Percentiles rank a stretch among this genome's conserved stretches.
Conservation (phyloP, 805 yeast genomes). For the Schwanniomyces occidentalis region DNA sequence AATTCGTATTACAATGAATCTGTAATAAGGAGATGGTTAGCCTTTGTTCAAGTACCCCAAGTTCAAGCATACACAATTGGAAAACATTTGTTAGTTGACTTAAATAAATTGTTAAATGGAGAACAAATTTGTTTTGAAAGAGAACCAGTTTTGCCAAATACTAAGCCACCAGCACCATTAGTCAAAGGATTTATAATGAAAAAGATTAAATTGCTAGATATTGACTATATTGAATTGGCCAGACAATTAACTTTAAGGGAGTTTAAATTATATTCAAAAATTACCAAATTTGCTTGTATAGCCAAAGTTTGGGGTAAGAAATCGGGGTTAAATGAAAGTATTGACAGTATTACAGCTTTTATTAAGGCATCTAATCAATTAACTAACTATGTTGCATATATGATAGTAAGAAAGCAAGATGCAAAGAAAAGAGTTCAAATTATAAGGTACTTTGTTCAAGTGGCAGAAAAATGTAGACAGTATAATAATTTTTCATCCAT, state of each 20-base stretch:
- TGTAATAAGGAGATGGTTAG: constrained; percentile 34
- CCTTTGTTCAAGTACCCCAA: constrained; percentile 23
- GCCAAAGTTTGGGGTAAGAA: constrained; percentile 75
- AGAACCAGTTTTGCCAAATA: constrained; percentile 25
- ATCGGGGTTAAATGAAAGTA: constrained; percentile 51
- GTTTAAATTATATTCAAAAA: constrained; percentile 63
- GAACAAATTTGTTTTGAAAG: constrained; percentile 28
- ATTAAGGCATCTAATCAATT: constrained; percentile 75
- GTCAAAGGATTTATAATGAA: constrained; percentile 34
- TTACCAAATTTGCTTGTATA: constrained; percentile 71
- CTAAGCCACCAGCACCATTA: constrained; percentile 44
- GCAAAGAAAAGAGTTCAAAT: constrained; percentile 64
- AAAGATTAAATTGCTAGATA: constrained; percentile 54
- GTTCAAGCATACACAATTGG: constrained; percentile 30
- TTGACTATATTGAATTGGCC: constrained; percentile 76
- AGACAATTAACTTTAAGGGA: constrained; percentile 83
- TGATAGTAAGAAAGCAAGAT: constrained; percentile 67
- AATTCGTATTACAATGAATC: constrained; percentile 54
- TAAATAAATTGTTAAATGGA: constrained; percentile 28
- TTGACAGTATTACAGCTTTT: constrained; percentile 52
- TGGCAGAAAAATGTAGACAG: constrained; percentile 75
- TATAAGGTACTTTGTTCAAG: constrained; percentile 71
- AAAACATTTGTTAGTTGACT: constrained; percentile 23
- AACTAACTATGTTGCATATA: constrained; percentile 78
- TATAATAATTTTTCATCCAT: constrained; percentile 84